phyloP scores from a whole-genome alignment of 768 basidiomycete genomes.

The Galerina marginata region DNA sequence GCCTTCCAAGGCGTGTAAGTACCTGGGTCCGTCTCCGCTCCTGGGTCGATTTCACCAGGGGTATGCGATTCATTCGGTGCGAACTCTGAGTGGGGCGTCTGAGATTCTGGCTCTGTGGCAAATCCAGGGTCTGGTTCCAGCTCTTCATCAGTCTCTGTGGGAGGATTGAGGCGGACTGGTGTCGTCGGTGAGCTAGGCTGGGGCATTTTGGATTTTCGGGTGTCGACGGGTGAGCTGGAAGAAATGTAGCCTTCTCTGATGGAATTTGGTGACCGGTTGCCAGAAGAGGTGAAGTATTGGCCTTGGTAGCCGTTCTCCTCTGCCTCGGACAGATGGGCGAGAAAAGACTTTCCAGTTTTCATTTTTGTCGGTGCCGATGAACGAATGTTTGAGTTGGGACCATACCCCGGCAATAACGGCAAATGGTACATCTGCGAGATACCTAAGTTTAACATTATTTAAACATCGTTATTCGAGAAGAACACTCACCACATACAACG shows the following conservation, averaged over 20 bases:
- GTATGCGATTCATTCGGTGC: conserved; percentile 1
- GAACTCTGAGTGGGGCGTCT: conserved; percentile 19
- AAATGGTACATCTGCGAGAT: conserved; percentile 81
- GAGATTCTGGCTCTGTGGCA: conserved; percentile 14
- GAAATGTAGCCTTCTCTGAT: conserved; percentile 70
- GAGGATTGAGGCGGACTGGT: conserved; percentile 7
- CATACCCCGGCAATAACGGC: conserved; percentile 90
- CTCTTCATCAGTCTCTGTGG: conserved; percentile 24
- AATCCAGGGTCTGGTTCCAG: conserved; percentile 23
- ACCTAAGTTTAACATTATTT: not conserved
- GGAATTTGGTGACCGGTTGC: conserved; percentile 36
- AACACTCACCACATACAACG: conserved; percentile 82
- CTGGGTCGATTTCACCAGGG: conserved; percentile 23
- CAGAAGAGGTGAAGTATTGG: conserved; percentile 67
- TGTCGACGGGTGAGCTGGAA: conserved; percentile 46
- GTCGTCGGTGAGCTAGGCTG: not conserved
- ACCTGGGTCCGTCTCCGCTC: conserved; percentile 36
- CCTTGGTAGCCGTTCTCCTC: conserved; percentile 93
- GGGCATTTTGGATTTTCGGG: conserved; percentile 27
- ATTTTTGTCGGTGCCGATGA: conserved; percentile 69
- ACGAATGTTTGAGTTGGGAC: conserved; percentile 82
- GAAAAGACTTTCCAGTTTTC: conserved; percentile 57
- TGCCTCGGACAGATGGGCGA: conserved; percentile 78
- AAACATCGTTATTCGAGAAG: not conserved
- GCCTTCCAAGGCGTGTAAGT: conserved; percentile 24